Evolutionary conservation across 495 filamentous ascomycete species (phyloP), one percentile per base, ranked within the genome.

Genomic region (Lasiosphaeria miniovina): DNA sequence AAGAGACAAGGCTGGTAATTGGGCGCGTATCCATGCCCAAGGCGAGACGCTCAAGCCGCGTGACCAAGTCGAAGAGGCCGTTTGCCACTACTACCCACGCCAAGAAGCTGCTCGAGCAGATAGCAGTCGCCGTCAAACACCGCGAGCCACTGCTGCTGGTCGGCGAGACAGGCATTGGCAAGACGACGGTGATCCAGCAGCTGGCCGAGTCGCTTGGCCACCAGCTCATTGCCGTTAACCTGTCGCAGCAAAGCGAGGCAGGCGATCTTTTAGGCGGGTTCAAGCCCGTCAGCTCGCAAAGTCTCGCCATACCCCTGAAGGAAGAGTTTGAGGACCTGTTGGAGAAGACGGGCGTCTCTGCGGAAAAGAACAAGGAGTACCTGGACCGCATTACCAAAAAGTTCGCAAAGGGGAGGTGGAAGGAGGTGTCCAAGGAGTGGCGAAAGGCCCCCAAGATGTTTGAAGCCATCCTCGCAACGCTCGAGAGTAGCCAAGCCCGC

Each of bases 141-240:
- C 82, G 84, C 4, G 95, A 99, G 68, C 94, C 95, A 3, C 83
- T 96, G 8, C 75, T 99, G 34, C 84, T 99, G 53, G 94, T 99
- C 41, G 95, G 95, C 61, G 95, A 99, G 75, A 99, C 95, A 3
- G 95, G 95, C 74, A 96, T 94, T 52, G 95, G 95, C 66, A 99
- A 99, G 74, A 99, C 95, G 3, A 93, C 93, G 1, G 87, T 93
- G 11, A 86, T 99, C 49, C 95, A 99, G 68, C 91, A 96, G 64
- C 77, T 99, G 58, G 92, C 95, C 4, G 84, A 88, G 36, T 77
- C 87, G 14, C 81, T 95, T 35, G 88, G 93, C 0, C 86, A 88
- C 61, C 91, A 91, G 61, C 82, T 99, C 3, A 88, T 88, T 0
- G 89, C 92, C 1, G 88, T 98, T 62, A 99, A 99, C 70, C 70